Evolutionary conservation across 2,329 filamentous ascomycete genomes (phyloP).

Genomic region (Cladosporium sp.): DNA sequence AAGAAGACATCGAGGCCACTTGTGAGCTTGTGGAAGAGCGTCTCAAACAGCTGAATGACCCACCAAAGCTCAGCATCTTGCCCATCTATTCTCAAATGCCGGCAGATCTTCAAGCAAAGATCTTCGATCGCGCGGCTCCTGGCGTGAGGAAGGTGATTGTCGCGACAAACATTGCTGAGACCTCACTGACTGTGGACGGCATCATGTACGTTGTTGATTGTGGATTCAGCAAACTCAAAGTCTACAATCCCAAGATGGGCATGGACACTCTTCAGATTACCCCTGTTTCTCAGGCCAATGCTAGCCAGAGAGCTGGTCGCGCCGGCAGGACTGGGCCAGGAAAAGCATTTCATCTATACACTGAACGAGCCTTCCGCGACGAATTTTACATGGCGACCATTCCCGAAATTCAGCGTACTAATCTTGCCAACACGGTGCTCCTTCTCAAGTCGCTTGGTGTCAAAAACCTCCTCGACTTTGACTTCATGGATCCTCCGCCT

Average conservation of each 20-base stretch:
- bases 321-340: slow-evolving; percentile 92
- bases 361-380: slow-evolving; percentile 90
- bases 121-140: slow-evolving; percentile 85
- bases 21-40: slow-evolving; percentile 89
- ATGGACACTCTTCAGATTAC: slow-evolving; percentile 99
- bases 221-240: slow-evolving; percentile 95
- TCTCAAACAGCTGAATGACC: slow-evolving; percentile 83
- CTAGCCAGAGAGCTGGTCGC: slow-evolving; percentile 85
- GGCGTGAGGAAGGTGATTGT: slow-evolving; percentile 97
- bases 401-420: slow-evolving; percentile 94
- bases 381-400: slow-evolving; percentile 97
- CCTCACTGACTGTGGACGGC: slow-evolving; percentile 93
- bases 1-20: slow-evolving; percentile 96
- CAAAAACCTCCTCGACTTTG: slow-evolving; percentile 89
- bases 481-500: slow-evolving; percentile 98
- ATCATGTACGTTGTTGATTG: slow-evolving; percentile 99
- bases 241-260: slow-evolving; percentile 97
- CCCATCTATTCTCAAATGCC: slow-evolving; percentile 99
- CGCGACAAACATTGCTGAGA: slow-evolving; percentile 97
- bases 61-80: slow-evolving; percentile 86
- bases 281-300: slow-evolving; percentile 94
- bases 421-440: slow-evolving; percentile 89
- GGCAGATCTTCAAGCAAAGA: slow-evolving; percentile 93
- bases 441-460: slow-evolving; percentile 92
- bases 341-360: slow-evolving; percentile 90